Conservation (phyloP, 305 asterid species). For the Solanum hybrid region DNA sequence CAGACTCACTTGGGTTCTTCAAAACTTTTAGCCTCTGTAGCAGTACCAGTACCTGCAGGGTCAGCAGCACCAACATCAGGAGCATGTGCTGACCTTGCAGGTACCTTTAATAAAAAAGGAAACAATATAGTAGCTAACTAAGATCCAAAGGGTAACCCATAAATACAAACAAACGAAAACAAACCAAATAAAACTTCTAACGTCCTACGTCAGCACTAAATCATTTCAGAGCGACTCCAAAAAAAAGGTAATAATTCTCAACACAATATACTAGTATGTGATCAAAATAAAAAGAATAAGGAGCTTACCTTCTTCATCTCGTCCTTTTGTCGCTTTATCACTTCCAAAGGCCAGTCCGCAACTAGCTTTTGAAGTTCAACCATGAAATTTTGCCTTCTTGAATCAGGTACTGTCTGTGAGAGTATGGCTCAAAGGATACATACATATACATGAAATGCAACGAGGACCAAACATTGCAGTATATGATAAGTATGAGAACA, state of each 20-base stretch:
- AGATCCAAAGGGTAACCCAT: neutral
- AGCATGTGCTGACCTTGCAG: too few relatives aligned
- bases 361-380: slow-evolving; percentile 76
- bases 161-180: neutral
- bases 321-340: slow-evolving; percentile 45
- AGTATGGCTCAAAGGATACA: neutral
- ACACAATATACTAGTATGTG: neutral
- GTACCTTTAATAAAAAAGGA: neutral
- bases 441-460: neutral
- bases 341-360: slow-evolving; percentile 69
- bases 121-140: neutral
- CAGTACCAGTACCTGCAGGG: too few relatives aligned
- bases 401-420: slow-evolving; percentile 40
- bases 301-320: slow-evolving; percentile 44
- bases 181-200: neutral
- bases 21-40: too few relatives aligned
- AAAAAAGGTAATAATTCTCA: neutral
- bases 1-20: too few relatives aligned
- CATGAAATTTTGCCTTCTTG: slow-evolving; percentile 36
- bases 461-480: neutral
- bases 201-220: neutral
- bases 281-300: neutral
- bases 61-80: too few relatives aligned
- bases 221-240: neutral
- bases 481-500: too few relatives aligned